A percentile compares a stretch with the other conserved stretches of the same genome.
Evolutionary conservation across 2,329 filamentous ascomycete species (phyloP).

Genomic region (Thermoascus crustaceus): DNA sequence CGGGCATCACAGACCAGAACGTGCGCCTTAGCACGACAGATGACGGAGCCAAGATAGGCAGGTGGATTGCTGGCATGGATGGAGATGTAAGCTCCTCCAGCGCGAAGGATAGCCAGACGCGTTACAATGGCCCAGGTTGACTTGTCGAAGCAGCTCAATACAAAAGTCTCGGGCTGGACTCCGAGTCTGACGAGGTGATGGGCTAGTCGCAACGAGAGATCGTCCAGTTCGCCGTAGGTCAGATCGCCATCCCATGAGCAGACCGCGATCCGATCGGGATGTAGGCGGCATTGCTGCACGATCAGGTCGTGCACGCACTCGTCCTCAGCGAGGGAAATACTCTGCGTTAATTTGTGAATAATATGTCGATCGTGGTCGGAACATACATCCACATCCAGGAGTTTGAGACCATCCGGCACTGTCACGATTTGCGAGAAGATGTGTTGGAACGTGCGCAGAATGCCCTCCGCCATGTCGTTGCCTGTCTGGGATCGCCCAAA

Average conservation of each 20-base stretch:
- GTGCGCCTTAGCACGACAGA: conserved; percentile 60
- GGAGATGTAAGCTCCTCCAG: conserved; percentile 67
- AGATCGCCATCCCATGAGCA: not conserved
- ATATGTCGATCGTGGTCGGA: not conserved
- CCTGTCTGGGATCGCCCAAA: not conserved
- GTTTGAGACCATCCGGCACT: too few relatives aligned
- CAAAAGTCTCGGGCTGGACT: not conserved
- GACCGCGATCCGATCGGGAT: not conserved
- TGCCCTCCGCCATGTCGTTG: not conserved
- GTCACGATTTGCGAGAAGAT: too few relatives aligned
- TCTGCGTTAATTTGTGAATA: not conserved
- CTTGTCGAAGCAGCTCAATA: not conserved
- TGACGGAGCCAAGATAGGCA: conserved; percentile 60
- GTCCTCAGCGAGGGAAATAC: not conserved
- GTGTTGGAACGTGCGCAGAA: not conserved
- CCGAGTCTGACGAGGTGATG: not conserved
- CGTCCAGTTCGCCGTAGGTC: not conserved
- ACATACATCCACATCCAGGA: not conserved
- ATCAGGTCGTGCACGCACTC: not conserved
- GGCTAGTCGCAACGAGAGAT: not conserved
- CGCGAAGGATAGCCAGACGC: conserved; percentile 58
- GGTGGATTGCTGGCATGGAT: conserved; percentile 68
- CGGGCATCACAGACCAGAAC: conserved; percentile 51
- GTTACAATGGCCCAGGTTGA: not conserved
- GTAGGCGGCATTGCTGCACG: not conserved